phyloP scores from a whole-genome alignment of 129 eudicot genomes.

The Smallanthus sonchifolius region DNA sequence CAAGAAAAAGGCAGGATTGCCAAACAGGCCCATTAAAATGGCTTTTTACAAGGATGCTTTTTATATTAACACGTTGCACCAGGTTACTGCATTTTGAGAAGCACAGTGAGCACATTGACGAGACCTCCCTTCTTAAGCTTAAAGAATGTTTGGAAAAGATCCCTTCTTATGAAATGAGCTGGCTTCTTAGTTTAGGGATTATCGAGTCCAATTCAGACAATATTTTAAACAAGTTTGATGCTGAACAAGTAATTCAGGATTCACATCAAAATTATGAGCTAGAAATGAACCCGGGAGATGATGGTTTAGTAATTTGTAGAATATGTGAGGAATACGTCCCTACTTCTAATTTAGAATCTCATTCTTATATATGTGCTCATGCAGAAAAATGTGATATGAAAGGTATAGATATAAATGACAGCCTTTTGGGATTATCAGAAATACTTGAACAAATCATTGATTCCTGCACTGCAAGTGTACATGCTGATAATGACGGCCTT shows the following conservation, averaged over 20 bases:
- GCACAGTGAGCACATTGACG: conserved; percentile 59
- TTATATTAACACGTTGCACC: conserved; percentile 85
- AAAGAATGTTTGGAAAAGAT: conserved; percentile 69
- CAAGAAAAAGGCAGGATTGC: conserved; percentile 58
- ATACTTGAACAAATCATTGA: conserved; percentile 68
- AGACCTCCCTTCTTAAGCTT: conserved; percentile 52
- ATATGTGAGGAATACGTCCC: conserved; percentile 90
- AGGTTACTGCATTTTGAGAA: conserved; percentile 79
- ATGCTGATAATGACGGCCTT: conserved; percentile 48
- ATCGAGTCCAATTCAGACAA: conserved; percentile 35
- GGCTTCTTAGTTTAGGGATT: conserved; percentile 48
- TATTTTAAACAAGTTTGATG: conserved; percentile 18
- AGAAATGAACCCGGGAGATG: conserved; percentile 34
- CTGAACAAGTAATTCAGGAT: conserved; percentile 28
- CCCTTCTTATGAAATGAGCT: conserved; percentile 68
- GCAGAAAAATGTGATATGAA: conserved; percentile 78
- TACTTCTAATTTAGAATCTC: conserved; percentile 60
- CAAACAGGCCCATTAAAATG: conserved; percentile 58
- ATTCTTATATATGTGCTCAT: conserved; percentile 86
- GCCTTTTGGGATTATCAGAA: conserved; percentile 66
- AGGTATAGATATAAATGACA: conserved; percentile 55
- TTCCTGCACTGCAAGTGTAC: conserved; percentile 41
- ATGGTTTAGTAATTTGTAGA: conserved; percentile 66
- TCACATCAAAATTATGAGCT: conserved; percentile 31
- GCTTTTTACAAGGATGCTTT: conserved; percentile 73